Evolutionary conservation across 2,329 filamentous ascomycete genomes (phyloP).

Genomic region (Diaporthe vexans): DNA sequence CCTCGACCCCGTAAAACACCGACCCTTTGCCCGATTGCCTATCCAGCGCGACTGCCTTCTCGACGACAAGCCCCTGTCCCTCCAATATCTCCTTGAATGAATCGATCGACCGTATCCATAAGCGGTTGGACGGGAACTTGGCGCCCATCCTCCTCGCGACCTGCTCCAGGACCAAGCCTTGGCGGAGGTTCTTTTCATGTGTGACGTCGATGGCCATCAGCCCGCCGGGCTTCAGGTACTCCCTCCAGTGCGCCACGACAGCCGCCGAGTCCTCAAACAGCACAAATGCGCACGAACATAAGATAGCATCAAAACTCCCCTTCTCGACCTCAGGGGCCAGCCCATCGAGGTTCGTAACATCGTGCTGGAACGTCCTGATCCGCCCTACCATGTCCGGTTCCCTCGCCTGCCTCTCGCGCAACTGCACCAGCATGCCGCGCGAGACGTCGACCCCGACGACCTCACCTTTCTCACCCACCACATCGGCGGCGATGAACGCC

Average conservation of each 20-base stretch:
- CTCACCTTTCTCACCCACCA: slow-evolving; percentile 46
- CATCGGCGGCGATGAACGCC: slow-evolving; percentile 48
- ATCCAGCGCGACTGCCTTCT: slow-evolving; percentile 48
- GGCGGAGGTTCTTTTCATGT: slow-evolving; percentile 49
- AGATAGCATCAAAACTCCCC: slow-evolving; percentile 49
- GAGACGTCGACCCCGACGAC: slow-evolving; percentile 52
- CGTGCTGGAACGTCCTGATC: slow-evolving; percentile 48
- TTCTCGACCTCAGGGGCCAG: slow-evolving; percentile 41
- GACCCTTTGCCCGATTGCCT: slow-evolving; percentile 46
- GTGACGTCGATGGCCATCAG: slow-evolving; percentile 51
- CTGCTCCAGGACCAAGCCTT: slow-evolving; percentile 47
- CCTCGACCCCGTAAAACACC: slow-evolving; percentile 44
- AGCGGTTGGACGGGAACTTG: slow-evolving; percentile 48
- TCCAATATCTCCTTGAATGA: slow-evolving; percentile 50
- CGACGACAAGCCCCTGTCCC: slow-evolving; percentile 47
- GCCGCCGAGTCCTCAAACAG: slow-evolving; percentile 48
- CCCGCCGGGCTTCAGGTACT: slow-evolving; percentile 48
- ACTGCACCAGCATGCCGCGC: slow-evolving; percentile 50
- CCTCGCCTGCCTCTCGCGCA: slow-evolving; percentile 45
- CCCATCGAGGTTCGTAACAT: slow-evolving; percentile 47
- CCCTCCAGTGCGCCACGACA: slow-evolving; percentile 49
- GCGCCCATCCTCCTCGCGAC: slow-evolving; percentile 46
- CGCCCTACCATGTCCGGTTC: slow-evolving; percentile 42
- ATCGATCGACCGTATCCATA: slow-evolving; percentile 49
- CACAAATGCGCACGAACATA: slow-evolving; percentile 54